These are phyloP conservation scores for Phytopythium boreale DNA, from an alignment of 352 stramenopile genomes.

Conservation along the genomic window DNA sequence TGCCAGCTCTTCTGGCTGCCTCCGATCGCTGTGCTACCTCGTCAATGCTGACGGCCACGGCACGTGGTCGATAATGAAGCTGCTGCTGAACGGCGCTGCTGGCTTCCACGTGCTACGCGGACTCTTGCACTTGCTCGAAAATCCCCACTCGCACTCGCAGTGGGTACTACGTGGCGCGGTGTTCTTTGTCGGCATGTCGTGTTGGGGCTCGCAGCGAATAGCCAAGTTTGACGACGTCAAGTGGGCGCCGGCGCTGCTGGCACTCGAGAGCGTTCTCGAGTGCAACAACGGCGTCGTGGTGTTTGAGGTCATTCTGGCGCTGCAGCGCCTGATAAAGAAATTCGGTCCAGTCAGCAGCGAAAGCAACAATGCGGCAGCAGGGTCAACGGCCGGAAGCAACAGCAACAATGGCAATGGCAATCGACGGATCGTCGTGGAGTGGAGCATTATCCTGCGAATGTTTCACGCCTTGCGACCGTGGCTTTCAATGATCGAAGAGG, in stretches of 20 bases:
- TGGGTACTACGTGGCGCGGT: slow-evolving; percentile 80
- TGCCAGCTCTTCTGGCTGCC: slow-evolving; percentile 51
- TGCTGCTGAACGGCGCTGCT: slow-evolving; percentile 56
- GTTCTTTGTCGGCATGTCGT: slow-evolving; percentile 89
- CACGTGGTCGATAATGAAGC: slow-evolving; percentile 83
- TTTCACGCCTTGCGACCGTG: slow-evolving; percentile 61
- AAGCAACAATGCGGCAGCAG: background rate
- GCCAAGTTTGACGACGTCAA: slow-evolving; percentile 69
- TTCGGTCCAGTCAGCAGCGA: slow-evolving; percentile 42
- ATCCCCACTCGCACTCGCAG: slow-evolving; percentile 46
- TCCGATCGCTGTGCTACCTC: slow-evolving; percentile 78
- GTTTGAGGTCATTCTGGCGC: slow-evolving; percentile 84
- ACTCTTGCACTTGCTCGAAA: slow-evolving; percentile 70
- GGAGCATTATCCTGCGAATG: slow-evolving; percentile 85
- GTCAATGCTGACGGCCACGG: slow-evolving; percentile 81
- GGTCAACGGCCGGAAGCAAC: background rate
- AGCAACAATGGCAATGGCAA: slow-evolving; percentile 9
- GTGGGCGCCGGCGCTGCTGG: slow-evolving; percentile 68
- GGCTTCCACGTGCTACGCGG: slow-evolving; percentile 72
- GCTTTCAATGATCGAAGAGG: slow-evolving; percentile 53
- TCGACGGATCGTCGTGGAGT: slow-evolving; percentile 61
- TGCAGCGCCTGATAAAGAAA: slow-evolving; percentile 87
- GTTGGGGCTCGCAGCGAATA: slow-evolving; percentile 81
- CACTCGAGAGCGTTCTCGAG: slow-evolving; percentile 55
- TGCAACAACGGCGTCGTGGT: slow-evolving; percentile 78